A percentile compares a stretch with the other conserved stretches of the same genome.
phyloP scores from a whole-genome alignment of 345 rosid genomes.

The Sisymbrium irio region DNA sequence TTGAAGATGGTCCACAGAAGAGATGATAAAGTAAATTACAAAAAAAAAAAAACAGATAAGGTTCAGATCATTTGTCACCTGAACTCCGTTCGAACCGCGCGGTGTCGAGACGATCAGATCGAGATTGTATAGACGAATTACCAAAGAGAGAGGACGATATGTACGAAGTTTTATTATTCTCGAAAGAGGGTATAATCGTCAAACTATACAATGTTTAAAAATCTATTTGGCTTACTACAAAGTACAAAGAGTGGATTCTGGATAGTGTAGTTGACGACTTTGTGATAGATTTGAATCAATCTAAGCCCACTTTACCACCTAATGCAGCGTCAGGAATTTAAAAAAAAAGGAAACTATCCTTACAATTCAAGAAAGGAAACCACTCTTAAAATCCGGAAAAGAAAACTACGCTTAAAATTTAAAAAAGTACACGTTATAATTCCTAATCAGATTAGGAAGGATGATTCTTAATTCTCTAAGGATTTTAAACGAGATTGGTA shows the following conservation, averaged over 20 bases:
- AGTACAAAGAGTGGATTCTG: not conserved
- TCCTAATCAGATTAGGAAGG: no score
- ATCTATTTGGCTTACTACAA: not conserved
- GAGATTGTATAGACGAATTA: conserved; percentile 5
- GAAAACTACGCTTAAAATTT: no score
- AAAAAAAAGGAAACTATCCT: no score
- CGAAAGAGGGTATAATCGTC: conserved; percentile 5
- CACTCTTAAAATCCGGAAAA: no score
- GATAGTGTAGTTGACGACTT: conserved; percentile 2
- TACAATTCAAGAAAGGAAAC: no score
- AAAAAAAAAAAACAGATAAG: not conserved
- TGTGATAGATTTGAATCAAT: no score
- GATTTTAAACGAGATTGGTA: no score
- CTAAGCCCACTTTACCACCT: no score
- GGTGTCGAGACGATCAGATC: conserved; percentile 23
- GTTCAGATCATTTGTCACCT: not conserved
- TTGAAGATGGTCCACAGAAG: conserved; percentile 3
- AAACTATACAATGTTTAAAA: not conserved
- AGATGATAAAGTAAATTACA: not conserved
- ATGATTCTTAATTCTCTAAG: no score
- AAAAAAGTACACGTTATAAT: no score
- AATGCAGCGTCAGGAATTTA: no score
- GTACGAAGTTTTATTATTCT: conserved; percentile 12
- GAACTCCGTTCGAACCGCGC: not conserved
- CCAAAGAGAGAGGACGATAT: conserved; percentile 2